Percentiles rank a stretch among this genome's conserved stretches.
These are phyloP conservation scores for Blastocystis sp. DNA, from an alignment of 352 stramenopile species.

Conservation along the genomic window DNA sequence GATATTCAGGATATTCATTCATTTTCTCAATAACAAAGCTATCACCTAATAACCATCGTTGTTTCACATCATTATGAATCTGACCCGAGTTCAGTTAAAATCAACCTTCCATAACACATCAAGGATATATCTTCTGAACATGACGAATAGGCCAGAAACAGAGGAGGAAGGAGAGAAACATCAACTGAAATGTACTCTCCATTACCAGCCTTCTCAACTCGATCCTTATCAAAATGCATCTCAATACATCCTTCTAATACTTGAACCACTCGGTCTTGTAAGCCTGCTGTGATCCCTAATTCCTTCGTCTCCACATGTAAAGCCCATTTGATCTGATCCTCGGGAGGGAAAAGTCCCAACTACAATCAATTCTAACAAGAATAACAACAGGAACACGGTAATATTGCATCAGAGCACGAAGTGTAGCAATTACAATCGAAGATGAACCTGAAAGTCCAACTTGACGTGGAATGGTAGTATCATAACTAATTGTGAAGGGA, in stretches of 20 bases:
- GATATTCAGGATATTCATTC: conserved; percentile 62
- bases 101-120: background rate
- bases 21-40: conserved; percentile 62
- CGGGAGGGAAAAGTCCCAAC: conserved; percentile 54
- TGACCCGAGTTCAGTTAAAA: conserved; percentile 63
- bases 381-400: conserved; percentile 63
- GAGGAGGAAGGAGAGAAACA: conserved; percentile 22
- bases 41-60: conserved; percentile 66
- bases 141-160: conserved; percentile 65
- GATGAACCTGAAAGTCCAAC: conserved; percentile 68
- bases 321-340: conserved; percentile 65
- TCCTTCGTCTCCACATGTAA: conserved; percentile 68
- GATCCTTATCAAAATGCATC: conserved; percentile 67
- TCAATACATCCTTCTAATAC: conserved; percentile 67
- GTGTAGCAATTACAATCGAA: conserved; percentile 67
- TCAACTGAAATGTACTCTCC: conserved; percentile 64
- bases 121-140: conserved; percentile 64
- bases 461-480: conserved; percentile 68
- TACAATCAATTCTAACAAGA: background rate
- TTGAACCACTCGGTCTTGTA: conserved; percentile 69
- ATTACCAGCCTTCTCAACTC: conserved; percentile 62
- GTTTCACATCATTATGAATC: conserved; percentile 67
- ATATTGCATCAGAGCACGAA: conserved; percentile 65
- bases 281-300: conserved; percentile 68
- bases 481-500: conserved; percentile 65